Evolutionary conservation across 2,329 filamentous ascomycete genomes (phyloP), one percentile per base, ranked within the genome.

Genomic region (Xylariaceae sp.): DNA sequence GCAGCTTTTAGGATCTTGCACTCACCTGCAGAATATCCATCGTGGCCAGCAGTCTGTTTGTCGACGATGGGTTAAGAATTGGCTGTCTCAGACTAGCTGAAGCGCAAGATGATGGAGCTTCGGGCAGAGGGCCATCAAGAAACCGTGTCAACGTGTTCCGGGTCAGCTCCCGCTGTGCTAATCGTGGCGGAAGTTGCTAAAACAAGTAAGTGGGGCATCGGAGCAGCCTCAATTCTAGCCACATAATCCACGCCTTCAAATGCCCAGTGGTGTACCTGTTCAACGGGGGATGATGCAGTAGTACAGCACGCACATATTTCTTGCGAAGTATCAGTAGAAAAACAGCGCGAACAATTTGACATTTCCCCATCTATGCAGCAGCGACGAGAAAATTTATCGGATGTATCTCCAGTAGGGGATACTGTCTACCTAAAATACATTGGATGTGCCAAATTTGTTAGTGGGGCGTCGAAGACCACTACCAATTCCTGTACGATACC

Each of bases 21-120:
- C 55, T 48, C 55, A 63, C 65, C 56, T 64, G 60, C 29, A 64
- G 55, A 30, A 64, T 49, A 53, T 64, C 61, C 61, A 64, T 64
- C 47, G 38, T 52, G 44, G 44, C 44, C 41, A 47, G 18, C 37
- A 38, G 44, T 9, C 26, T 40, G 37, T 22, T 41, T 46, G 38
- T 45, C 43, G 37, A 38, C 41, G 50, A 50, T 47, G 47, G 43
- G 34, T 40, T 41, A 45, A 26, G 45, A 16, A 13, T 11, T 38
- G 18, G 35, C 36, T 44, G 24, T 49, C 38, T 49, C 43, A 49
- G 42, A 41, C 44, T 44, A 46, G 36, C 50, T 40, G 38, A 15
- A 42, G 39, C 36, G 35, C 37, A 41, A 38, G 43, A 40, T 45
- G 48, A 41, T 36, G 44, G 37, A 35, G 37, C 37, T 42, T 39